phyloP scores from a whole-genome alignment of 768 basidiomycete genomes.

The Gymnopilus junonius region DNA sequence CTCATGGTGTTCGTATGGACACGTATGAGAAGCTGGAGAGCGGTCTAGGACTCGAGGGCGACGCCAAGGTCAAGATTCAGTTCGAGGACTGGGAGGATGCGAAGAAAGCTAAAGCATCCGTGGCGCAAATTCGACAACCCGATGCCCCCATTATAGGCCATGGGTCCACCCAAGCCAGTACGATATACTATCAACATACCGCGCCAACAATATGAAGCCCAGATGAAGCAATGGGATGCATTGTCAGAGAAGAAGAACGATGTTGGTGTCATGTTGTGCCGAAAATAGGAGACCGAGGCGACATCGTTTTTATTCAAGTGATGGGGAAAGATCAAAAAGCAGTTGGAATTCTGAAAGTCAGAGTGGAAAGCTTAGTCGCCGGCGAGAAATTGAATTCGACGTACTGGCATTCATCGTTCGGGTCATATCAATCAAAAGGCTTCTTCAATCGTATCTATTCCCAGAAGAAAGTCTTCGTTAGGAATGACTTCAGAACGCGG shows the following conservation, averaged over 20 bases:
- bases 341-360: slow-evolving; percentile 60
- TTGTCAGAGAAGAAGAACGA: slow-evolving; percentile 43
- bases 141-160: not conserved
- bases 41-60: slow-evolving; percentile 4
- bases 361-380: slow-evolving; percentile 56
- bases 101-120: slow-evolving; percentile 37
- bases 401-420: slow-evolving; percentile 56
- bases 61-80: slow-evolving; percentile 39
- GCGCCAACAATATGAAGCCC: slow-evolving; percentile 52
- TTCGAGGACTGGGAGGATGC: slow-evolving; percentile 57
- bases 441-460: slow-evolving; percentile 34
- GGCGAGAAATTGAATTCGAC: slow-evolving; percentile 50
- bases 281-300: slow-evolving; percentile 24
- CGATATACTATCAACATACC: slow-evolving; percentile 55
- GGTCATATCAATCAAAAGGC: slow-evolving; percentile 24
- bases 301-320: slow-evolving; percentile 44
- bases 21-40: slow-evolving; percentile 19
- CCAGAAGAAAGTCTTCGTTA: slow-evolving; percentile 44
- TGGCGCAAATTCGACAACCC: slow-evolving; percentile 32
- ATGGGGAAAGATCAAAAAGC: slow-evolving; percentile 55
- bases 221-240: slow-evolving; percentile 52
- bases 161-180: slow-evolving; percentile 43
- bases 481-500: slow-evolving; percentile 49
- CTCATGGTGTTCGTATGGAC: slow-evolving; percentile 17
- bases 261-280: slow-evolving; percentile 21